Evolutionary conservation across 2,329 filamentous ascomycete species (phyloP), one percentile per base, ranked within the genome.

Genomic region (Fusarium proliferatum): DNA sequence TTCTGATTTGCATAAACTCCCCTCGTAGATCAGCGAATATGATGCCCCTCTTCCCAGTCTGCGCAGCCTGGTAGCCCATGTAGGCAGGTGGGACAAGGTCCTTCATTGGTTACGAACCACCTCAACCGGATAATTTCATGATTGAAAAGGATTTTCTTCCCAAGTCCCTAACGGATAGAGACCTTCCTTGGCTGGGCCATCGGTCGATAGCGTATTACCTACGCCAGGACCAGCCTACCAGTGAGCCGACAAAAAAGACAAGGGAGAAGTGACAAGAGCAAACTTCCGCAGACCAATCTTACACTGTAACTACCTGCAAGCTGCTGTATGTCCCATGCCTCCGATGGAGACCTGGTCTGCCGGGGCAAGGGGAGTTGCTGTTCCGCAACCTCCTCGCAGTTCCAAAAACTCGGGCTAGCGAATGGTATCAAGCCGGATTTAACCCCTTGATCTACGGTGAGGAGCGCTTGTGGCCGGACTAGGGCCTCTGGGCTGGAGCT

Each of bases 361-460:
- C 71, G 71, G 71, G 71, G 71, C 71, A 74, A 73, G 71, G 71
- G 62, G 67, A 59, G 58, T 36, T 67, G 52, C 46, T 65, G 60
- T 73, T 60, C 71, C 71, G 63, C 49, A 61, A n/a, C 39, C 59
- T 74, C 60, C 63, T 73, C 67, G 23, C 62, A 72, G 67, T 74
- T 74, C 71, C 71, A 71, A 73, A 70, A 74, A 72, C 43, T 58
- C 71, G 71, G 71, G 67, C 71, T 74, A 73, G 71, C 71, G 67
- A 73, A 73, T 73, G 46, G 71, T 30, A 74, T 61, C 55, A 63
- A 43, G 38, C 45, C 71, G 71, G 71, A 51, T 74, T 73, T 74
- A 74, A 74, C 67, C 62, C 62, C 46, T 74, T 74, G 71, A 73
- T 73, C 71, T 68, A 58, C 71, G 71, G 71, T 74, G 71, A 73